These are phyloP conservation scores for Colletotrichum kahawae DNA, from an alignment of 2,329 filamentous ascomycete genomes.

Conservation along the genomic window DNA sequence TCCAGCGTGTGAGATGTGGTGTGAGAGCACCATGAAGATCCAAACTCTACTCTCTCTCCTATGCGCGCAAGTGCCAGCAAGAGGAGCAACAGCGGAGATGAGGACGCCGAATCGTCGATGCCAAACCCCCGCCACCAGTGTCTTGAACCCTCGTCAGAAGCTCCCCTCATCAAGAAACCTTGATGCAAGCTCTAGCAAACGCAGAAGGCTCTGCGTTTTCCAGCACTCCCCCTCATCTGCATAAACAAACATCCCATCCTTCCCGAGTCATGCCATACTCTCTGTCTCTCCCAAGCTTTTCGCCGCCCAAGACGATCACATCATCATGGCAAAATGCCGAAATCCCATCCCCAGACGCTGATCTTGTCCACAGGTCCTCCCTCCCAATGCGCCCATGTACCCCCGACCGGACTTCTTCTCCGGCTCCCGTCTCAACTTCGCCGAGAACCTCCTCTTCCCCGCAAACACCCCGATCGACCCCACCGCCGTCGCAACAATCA, in stretches of 20 bases:
- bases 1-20: conserved; percentile 3
- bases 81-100: neutral
- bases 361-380: conserved; percentile 63
- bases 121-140: conserved; percentile 7
- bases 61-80: conserved; percentile 1
- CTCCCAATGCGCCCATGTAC: conserved; percentile 74
- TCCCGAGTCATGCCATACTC: conserved; percentile 7
- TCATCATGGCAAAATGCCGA: neutral
- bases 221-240: neutral
- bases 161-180: neutral
- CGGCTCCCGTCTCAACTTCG: conserved; percentile 84
- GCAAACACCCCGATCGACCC: conserved; percentile 59
- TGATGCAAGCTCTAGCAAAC: neutral
- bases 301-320: neutral
- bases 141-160: conserved; percentile 18
- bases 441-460: conserved; percentile 91
- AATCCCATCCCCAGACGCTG: neutral
- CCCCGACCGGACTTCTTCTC: conserved; percentile 87
- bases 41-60: neutral
- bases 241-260: neutral
- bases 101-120: conserved; percentile 2
- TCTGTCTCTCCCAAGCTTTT: neutral
- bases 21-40: neutral
- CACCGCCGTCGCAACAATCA: conserved; percentile 73
- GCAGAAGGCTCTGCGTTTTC: neutral